Percentiles rank a stretch among this genome's conserved stretches.
Conservation (phyloP, 164 flowering plant species). For the Chimonanthus salicifolius region DNA sequence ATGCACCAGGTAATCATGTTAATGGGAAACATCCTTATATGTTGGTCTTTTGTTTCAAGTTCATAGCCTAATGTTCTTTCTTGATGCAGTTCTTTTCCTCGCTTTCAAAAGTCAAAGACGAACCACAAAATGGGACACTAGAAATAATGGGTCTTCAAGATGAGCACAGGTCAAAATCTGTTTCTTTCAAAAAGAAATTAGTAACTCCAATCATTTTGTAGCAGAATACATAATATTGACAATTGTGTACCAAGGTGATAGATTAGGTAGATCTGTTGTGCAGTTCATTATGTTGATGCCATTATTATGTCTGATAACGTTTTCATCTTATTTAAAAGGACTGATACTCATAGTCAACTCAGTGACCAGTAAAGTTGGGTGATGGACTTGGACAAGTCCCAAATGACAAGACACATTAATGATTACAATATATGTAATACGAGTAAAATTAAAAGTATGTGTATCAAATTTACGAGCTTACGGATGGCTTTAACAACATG, state of each 20-base stretch:
- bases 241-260: neutral
- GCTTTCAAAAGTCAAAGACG: conserved; percentile 82
- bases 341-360: no score
- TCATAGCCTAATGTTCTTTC: conserved; percentile 6
- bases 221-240: neutral
- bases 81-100: conserved; percentile 79
- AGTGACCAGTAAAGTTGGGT: no score
- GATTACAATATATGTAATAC: no score
- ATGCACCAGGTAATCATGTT: conserved; percentile 86
- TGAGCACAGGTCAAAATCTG: conserved; percentile 40
- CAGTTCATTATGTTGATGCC: no score
- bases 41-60: neutral
- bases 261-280: neutral
- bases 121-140: conserved; percentile 47
- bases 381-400: no score
- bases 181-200: neutral
- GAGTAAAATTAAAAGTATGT: no score
- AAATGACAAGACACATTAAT: no score
- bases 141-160: conserved; percentile 47
- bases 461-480: no score
- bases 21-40: neutral
- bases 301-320: neutral
- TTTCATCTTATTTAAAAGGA: no score
- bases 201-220: neutral
- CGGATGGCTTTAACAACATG: no score